Evolutionary conservation across 305 asterid species (phyloP), one percentile per base, ranked within the genome.

Genomic region (Vinca major): DNA sequence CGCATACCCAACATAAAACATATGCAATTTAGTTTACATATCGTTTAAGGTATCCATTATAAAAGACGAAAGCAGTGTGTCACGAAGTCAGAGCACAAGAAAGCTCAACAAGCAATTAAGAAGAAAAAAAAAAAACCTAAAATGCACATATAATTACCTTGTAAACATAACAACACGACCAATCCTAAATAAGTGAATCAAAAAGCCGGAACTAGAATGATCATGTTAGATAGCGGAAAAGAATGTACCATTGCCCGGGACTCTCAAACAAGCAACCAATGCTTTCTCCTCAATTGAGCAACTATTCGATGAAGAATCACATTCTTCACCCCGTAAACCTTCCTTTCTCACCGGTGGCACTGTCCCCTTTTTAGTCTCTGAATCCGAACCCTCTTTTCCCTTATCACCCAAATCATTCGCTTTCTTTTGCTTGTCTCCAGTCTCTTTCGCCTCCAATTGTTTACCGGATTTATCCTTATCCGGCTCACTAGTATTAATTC

Each of bases 241-340:
- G 12, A 9, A 49, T 73, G 26, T 86, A 89, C 98, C 98, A 71
- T 88, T 82, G 53, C 98, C 98, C 21, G 92, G 94, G 83, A 91
- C 95, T 83, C 89, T 79, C 77, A 91, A 72, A 71, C 98, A 91
- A 71, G 96, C 98, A 76, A 89, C 88, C 68, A 91, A 67, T 5
- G 84, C 74, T 76, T 86, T 85, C 65, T 81, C 88, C 73, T 85
- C 83, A 48, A 83, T 90, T 20, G 73, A 80, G 80, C 98, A 91
- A 52, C 91, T 86, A 75, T 86, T 85, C 0, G 93, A 85, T n/a
- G 80, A 83, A 51, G 94, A 80, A 84, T 86, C 98, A 67, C 98
- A 91, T 71, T 79, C 85, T 77, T 85, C 95, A 52, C 76, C 76
- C 20, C 62, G 71, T n/a, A 60, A 65, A 47, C 48, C 70, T 41